A percentile compares a stretch with the other conserved stretches of the same genome.
Evolutionary conservation across 1,284 basidiomycete species (phyloP).

Genomic region (Fomes fomentarius): DNA sequence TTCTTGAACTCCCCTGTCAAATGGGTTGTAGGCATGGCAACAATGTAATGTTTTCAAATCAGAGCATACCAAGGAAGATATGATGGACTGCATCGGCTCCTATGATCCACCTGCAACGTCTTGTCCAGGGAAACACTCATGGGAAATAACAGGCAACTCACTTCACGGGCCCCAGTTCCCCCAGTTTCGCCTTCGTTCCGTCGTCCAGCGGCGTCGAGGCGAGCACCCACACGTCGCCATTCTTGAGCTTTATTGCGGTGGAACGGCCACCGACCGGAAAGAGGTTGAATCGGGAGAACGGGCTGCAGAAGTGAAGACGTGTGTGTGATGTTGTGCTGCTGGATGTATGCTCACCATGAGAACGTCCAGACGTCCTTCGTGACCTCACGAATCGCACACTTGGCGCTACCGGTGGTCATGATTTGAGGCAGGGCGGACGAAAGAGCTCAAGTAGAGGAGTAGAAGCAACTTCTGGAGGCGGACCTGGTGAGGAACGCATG

Average conservation of each 20-base stretch:
- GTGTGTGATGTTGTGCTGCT: too few relatives aligned
- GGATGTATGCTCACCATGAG: conserved; percentile 56
- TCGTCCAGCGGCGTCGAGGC: conserved; percentile 82
- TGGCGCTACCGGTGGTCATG: too few relatives aligned
- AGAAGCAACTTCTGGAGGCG: too few relatives aligned
- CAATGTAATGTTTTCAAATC: too few relatives aligned
- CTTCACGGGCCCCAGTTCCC: conserved; percentile 80
- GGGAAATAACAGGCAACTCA: conserved; percentile 27
- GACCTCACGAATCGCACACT: too few relatives aligned
- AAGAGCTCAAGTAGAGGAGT: too few relatives aligned
- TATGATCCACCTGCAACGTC: conserved; percentile 62
- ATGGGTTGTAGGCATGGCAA: too few relatives aligned
- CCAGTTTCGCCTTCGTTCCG: conserved; percentile 73
- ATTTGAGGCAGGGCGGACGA: too few relatives aligned
- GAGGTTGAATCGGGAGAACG: conserved; percentile 70
- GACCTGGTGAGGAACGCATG: too few relatives aligned
- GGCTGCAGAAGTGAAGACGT: conserved; percentile 53
- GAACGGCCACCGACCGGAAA: conserved; percentile 81
- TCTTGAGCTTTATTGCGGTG: conserved; percentile 78
- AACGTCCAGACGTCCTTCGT: conserved; percentile 72
- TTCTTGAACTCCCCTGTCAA: too few relatives aligned
- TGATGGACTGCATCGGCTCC: conserved; percentile 67
- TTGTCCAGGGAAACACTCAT: neutral
- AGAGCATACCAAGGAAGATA: too few relatives aligned
- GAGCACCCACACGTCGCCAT: conserved; percentile 82